Conservation (phyloP, 176 grass and related monocot genomes). For the Lolium perenne region DNA sequence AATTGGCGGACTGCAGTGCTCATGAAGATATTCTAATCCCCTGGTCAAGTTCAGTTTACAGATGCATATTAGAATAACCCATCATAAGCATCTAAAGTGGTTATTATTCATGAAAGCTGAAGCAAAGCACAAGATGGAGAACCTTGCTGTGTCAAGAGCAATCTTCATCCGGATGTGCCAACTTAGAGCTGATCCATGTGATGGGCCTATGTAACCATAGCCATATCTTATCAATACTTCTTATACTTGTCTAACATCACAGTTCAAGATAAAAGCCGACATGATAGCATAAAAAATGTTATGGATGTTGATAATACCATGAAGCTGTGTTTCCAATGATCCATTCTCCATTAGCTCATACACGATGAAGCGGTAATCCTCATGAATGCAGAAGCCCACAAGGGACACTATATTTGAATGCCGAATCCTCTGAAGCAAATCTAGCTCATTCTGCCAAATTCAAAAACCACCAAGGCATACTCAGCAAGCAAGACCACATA, state of each 20-base stretch:
- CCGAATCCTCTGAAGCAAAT: constrained; percentile 84
- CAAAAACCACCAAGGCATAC: constrained; percentile 23
- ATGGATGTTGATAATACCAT: constrained; percentile 55
- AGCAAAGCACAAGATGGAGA: constrained; percentile 37
- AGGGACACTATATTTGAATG: constrained; percentile 91
- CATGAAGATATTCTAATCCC: constrained; percentile 97
- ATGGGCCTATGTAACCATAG: constrained; percentile 60
- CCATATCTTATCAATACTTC: constrained; percentile 16
- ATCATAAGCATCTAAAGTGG: constrained; percentile 4
- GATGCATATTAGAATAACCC: constrained; percentile 38
- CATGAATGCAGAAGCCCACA: constrained; percentile 85
- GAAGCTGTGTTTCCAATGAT: constrained; percentile 83
- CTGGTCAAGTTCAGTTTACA: constrained; percentile 65
- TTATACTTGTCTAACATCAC: background rate
- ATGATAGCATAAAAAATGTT: background rate
- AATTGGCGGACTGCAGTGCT: constrained; percentile 79
- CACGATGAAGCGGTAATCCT: constrained; percentile 64
- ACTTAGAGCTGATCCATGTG: constrained; percentile 62
- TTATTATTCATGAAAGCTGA: constrained; percentile 1
- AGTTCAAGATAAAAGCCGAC: background rate
- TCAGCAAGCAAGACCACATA: constrained; percentile 13
- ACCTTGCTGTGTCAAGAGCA: constrained; percentile 96
- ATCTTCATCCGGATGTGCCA: constrained; percentile 99
- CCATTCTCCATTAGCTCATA: constrained; percentile 95
- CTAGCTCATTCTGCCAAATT: constrained; percentile 74